Base-by-base conservation (phyloP, 1,284 basidiomycete species). In the Gastroboletus turbinatus region DNA sequence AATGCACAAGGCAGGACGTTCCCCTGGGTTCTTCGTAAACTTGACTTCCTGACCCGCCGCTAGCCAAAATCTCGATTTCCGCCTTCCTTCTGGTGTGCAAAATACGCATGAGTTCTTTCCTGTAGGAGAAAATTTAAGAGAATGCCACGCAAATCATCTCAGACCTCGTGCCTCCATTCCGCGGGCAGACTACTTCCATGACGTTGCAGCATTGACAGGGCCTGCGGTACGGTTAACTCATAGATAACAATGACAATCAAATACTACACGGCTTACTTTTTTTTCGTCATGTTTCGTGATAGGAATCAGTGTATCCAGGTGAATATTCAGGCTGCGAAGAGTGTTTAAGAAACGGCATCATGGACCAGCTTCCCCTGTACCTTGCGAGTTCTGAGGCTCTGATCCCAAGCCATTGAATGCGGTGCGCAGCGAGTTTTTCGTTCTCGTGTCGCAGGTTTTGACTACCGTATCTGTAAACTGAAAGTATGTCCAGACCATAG, bases 401-500 rank as follows among this genome's bases (percentile, higher is more conserved):
- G n/a, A 96, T 71, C 2, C 94, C 94, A 1, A 94, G 69, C 89
- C 93, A 96, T 63, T 83, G 72, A 19, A 94, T 67, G 19, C 90
- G 79, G 29, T 76, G 73, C 0, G 91, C 84, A 0, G 85, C 82
- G 23, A 93, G 75, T 44, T 77, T 82, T 13, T 73, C 76, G 33
- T 77, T 81, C 66, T 92, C 87, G 66, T 92, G 88, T 39, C 75
- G 75, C 71, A 92, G 75, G 43, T 72, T 75, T 51, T 68, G 71
- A 61, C 88, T 90, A 14, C 90, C 88, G 57, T 84, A 83, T 60
- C 82, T 88, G 74, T 94, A 97, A 4, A 91, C 88, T 1, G 90
- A 89, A 3, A 94, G 79, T 57, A 98, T 96, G 59, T 94, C 92
- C 39, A 97, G 70, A 2, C 95, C 95, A 69, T 92, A 91, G 0